Conservation (phyloP, 208 protist genomes). For the Trypanosoma melophagium region DNA sequence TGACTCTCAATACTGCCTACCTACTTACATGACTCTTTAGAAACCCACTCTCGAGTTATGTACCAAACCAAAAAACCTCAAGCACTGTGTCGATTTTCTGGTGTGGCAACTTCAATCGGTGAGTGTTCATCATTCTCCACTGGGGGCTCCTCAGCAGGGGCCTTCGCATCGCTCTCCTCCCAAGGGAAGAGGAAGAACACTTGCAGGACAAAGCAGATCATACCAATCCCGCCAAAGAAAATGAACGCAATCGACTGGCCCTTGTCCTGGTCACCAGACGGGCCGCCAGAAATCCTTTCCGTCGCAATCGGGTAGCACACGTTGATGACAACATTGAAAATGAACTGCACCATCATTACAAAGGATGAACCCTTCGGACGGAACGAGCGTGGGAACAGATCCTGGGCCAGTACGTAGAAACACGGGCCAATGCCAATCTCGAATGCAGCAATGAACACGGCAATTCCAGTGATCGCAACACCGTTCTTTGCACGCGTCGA, state of each 20-base stretch:
- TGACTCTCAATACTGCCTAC: too few species aligned
- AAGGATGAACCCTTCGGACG: conserved; percentile 63
- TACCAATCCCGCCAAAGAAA: conserved; percentile 72
- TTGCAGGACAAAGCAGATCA: conserved; percentile 72
- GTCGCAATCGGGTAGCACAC: conserved; percentile 81
- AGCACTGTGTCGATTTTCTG: too few species aligned
- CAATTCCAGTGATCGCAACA: conserved; percentile 76
- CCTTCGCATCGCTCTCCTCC: conserved; percentile 17
- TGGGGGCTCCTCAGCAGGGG: too few species aligned
- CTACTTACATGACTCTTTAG: too few species aligned
- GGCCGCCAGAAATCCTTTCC: conserved; percentile 75
- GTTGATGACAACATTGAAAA: conserved; percentile 90
- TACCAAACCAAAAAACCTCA: too few species aligned
- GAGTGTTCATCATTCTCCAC: too few species aligned
- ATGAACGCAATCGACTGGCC: conserved; percentile 85
- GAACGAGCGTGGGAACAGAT: conserved; percentile 82
- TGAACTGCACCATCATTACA: conserved; percentile 70
- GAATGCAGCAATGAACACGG: conserved; percentile 76
- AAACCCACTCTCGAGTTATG: too few species aligned
- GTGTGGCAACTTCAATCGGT: too few species aligned
- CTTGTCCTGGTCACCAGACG: conserved; percentile 83
- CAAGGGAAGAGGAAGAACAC: conserved; percentile 79
- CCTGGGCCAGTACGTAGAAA: conserved; percentile 82
- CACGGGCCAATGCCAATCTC: conserved; percentile 76
- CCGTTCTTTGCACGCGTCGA: conserved; percentile 47